Conservation (phyloP, 129 eudicot species). For the Helichrysum umbraculigerum region DNA sequence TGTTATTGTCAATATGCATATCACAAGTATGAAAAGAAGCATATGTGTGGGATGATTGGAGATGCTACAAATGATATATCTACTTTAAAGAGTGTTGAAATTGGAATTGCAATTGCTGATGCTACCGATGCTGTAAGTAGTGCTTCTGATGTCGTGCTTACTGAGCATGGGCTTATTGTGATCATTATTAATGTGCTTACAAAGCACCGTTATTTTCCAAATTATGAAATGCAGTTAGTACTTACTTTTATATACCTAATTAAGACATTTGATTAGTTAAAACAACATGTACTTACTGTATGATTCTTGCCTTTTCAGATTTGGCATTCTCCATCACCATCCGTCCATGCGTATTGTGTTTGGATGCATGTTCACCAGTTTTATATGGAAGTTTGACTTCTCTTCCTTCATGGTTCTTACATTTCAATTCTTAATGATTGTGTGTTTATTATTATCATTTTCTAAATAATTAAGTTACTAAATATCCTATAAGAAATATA, state of each 20-base stretch:
- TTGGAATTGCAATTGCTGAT: constrained; percentile 70
- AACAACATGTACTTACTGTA: neutral
- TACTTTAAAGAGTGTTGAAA: constrained; percentile 73
- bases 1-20: constrained; percentile 33
- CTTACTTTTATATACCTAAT: neutral
- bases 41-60: constrained; percentile 76
- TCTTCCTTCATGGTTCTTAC: constrained; percentile 74
- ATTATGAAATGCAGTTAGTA: constrained; percentile 65
- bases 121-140: constrained; percentile 82
- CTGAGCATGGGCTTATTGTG: constrained; percentile 63
- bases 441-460: constrained; percentile 14
- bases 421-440: constrained; percentile 75
- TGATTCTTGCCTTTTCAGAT: constrained; percentile 38
- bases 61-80: constrained; percentile 83
- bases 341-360: constrained; percentile 47
- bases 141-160: constrained; percentile 72
- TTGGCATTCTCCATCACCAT: constrained; percentile 71
- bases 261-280: neutral
- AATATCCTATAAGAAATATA: neutral
- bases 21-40: constrained; percentile 78
- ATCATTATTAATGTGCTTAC: constrained; percentile 66
- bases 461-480: no score
- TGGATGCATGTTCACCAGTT: constrained; percentile 62
- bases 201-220: constrained; percentile 59
- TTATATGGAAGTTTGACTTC: constrained; percentile 83